Evolutionary conservation across 768 basidiomycete species (phyloP), one percentile per base, ranked within the genome.

Genomic region (Psilocybe sp.): DNA sequence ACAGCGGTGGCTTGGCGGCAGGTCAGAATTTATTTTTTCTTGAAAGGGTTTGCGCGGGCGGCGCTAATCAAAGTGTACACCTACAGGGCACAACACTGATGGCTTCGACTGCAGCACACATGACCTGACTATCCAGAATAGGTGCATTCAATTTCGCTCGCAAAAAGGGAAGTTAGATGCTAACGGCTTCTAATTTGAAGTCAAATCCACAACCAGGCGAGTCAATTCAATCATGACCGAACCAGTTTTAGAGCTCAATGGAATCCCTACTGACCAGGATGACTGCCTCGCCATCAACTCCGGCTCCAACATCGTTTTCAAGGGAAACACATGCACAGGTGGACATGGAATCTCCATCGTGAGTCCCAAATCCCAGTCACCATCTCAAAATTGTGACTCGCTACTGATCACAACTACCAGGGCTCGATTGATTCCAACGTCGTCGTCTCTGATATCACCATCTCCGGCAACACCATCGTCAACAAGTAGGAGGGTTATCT

Each of bases 311-410:
- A 77, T 80, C 40, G 37, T 66, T 28, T 72, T 86, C 68, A 64
- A 68, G 50, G 60, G 76, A 19, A 84, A 85, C 61, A 69, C 67
- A 18, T 87, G 85, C 64, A 64, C 67, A 5, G 72, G 73, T 20
- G 85, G 86, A 2, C 85, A 89, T 45, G 85, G 86, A 33, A 79
- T 85, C 53, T 84, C 81, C 5, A 71, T 87, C 15, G 85, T 56
- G 32, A 38, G 55, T 50, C 15, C 34, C 40, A 23, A 31, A n/a
- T 15, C 35, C 15, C 39, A 31, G 23, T 36, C 32, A 38, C 20
- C 18, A 14, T 28, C 12, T 35, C 37, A 28, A 15, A n/a, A 20
- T 47, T 8, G 12, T 12, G 36, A 20, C 2, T 33, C 11, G 31
- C 15, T 23, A 31, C 28, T 44, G 40, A 54, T 42, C 32, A 16